phyloP scores from a whole-genome alignment of 2,329 filamentous ascomycete genomes.

The Boeremia exigua region DNA sequence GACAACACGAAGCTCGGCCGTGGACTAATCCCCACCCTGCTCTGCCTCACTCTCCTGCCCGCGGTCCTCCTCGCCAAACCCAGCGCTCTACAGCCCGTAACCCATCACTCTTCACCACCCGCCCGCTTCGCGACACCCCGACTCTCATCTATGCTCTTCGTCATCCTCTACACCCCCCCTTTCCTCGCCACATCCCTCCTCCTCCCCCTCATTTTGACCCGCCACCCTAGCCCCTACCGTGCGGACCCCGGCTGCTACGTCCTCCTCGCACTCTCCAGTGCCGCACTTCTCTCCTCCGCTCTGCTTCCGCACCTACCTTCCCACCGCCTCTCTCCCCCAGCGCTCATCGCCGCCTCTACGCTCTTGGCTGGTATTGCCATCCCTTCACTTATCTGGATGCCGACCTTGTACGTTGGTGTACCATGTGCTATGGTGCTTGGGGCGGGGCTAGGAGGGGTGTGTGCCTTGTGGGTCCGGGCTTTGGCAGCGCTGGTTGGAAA shows the following conservation, averaged over 20 bases:
- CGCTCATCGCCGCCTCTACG: constrained; percentile 4
- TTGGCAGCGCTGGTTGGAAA: neutral
- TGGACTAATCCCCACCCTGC: constrained; percentile 5
- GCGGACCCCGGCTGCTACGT: constrained; percentile 3
- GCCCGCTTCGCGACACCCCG: neutral
- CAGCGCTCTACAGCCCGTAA: neutral
- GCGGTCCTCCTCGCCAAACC: constrained; percentile 14
- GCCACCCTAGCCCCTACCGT: constrained; percentile 5
- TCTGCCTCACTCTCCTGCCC: constrained; percentile 5
- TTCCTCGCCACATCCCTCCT: constrained; percentile 17
- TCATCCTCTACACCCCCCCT: constrained; percentile 11
- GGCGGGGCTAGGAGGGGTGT: constrained; percentile 10
- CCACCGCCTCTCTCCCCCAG: constrained; percentile 1
- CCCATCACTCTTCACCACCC: neutral
- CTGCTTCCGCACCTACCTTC: neutral
- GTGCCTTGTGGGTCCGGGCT: constrained; percentile 8
- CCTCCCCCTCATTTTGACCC: constrained; percentile 20
- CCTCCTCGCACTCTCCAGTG: constrained; percentile 6
- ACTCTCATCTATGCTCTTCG: neutral
- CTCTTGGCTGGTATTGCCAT: neutral
- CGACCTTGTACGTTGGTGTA: neutral
- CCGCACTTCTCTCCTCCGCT: constrained; percentile 11
- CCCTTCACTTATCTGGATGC: constrained; percentile 3
- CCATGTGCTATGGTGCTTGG: constrained; percentile 12
- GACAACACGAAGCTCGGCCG: neutral